phyloP scores from a whole-genome alignment of 306 rosid genomes.

The Rosa chinensis region DNA sequence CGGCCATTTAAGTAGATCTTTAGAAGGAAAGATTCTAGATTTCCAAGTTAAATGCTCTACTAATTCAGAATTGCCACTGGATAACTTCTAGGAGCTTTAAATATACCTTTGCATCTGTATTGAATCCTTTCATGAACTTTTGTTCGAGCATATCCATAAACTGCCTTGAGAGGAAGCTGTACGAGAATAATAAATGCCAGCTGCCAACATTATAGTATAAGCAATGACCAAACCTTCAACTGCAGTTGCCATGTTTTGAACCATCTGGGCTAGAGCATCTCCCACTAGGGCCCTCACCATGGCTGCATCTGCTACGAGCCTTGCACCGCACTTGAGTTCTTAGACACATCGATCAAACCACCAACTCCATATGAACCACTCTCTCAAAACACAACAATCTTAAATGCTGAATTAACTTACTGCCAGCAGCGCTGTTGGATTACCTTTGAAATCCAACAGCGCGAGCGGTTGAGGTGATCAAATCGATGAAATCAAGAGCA shows the following conservation, averaged over 20 bases:
- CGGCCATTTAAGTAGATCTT: constrained; percentile 20
- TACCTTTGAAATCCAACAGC: too few species aligned
- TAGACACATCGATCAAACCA: constrained; percentile 75
- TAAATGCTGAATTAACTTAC: constrained; percentile 68
- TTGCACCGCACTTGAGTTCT: constrained; percentile 80
- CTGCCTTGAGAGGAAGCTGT: constrained; percentile 59
- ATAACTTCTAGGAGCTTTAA: neutral
- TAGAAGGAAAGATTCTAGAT: neutral
- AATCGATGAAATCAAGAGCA: too few species aligned
- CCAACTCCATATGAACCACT: constrained; percentile 66
- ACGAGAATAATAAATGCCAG: constrained; percentile 58
- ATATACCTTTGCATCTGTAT: constrained; percentile 73
- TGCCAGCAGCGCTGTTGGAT: too few species aligned
- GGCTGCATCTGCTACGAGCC: constrained; percentile 83
- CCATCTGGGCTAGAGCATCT: constrained; percentile 56
- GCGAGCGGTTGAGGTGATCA: too few species aligned
- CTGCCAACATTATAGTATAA: constrained; percentile 60
- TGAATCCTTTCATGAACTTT: constrained; percentile 78
- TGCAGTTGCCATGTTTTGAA: constrained; percentile 53
- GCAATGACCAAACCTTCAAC: constrained; percentile 73
- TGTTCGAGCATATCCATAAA: constrained; percentile 61
- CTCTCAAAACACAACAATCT: constrained; percentile 67
- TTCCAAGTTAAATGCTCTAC: neutral
- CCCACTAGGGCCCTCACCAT: constrained; percentile 74
- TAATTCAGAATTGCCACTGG: neutral